Evolutionary conservation across 2,329 filamentous ascomycete species (phyloP).

Genomic region (Aspergillus floridensis): DNA sequence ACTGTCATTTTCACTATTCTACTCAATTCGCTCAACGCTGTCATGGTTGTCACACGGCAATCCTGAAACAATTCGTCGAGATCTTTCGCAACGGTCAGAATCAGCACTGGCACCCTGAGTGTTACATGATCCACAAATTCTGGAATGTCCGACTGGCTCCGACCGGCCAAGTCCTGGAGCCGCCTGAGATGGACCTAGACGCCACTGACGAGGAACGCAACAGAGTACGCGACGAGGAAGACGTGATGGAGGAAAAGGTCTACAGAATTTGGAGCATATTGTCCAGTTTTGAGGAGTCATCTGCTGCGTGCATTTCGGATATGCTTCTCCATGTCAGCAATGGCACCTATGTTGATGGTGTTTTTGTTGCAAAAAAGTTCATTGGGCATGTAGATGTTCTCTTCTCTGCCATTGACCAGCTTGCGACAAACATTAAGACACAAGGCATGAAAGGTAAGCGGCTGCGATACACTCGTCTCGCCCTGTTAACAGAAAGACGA

Average conservation of each 20-base stretch:
- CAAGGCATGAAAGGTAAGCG: slow-evolving; percentile 71
- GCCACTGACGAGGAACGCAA: slow-evolving; percentile 69
- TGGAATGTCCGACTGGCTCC: slow-evolving; percentile 91
- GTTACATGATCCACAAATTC: slow-evolving; percentile 99
- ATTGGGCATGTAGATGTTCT: slow-evolving; percentile 94
- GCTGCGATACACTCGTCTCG: background rate
- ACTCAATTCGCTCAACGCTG: slow-evolving; percentile 95
- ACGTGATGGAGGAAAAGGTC: slow-evolving; percentile 95
- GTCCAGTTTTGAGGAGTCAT: slow-evolving; percentile 95
- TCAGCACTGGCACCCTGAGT: slow-evolving; percentile 99
- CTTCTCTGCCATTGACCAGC: slow-evolving; percentile 80
- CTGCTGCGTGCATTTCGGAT: slow-evolving; percentile 95
- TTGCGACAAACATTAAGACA: slow-evolving; percentile 69
- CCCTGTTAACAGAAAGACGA: slow-evolving; percentile 15
- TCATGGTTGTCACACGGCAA: slow-evolving; percentile 94
- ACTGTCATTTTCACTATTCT: slow-evolving; percentile 98
- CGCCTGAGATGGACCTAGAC: slow-evolving; percentile 49
- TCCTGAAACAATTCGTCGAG: slow-evolving; percentile 98
- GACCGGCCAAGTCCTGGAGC: slow-evolving; percentile 52
- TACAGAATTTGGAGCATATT: slow-evolving; percentile 98
- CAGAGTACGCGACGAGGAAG: slow-evolving; percentile 77
- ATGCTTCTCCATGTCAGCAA: slow-evolving; percentile 99
- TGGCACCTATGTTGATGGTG: slow-evolving; percentile 90
- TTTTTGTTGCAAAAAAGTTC: slow-evolving; percentile 91
- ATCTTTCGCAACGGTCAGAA: slow-evolving; percentile 98